These are phyloP conservation scores for Talaromyces amestolkiae DNA, from an alignment of 2,329 filamentous ascomycete genomes.

Conservation along the genomic window DNA sequence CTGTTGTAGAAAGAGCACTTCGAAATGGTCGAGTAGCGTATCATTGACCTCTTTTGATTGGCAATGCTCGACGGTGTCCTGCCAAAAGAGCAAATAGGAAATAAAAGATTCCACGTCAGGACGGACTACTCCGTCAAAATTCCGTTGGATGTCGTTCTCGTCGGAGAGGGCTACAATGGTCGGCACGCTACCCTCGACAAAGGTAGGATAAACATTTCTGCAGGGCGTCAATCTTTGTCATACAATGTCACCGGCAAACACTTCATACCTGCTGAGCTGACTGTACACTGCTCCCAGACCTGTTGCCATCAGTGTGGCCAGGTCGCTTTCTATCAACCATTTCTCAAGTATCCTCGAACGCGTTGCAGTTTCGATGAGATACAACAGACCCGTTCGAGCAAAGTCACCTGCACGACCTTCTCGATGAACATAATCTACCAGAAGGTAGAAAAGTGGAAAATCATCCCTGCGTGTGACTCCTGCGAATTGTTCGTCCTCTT, in stretches of 20 bases:
- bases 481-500: conserved; percentile 68
- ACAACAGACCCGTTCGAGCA: conserved; percentile 86
- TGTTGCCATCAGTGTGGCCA: conserved; percentile 95
- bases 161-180: conserved; percentile 86
- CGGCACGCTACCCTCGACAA: conserved; percentile 68
- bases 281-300: conserved; percentile 78
- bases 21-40: conserved; percentile 92
- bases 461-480: conserved; percentile 85
- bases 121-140: conserved; percentile 74
- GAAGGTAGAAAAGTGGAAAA: conserved; percentile 90
- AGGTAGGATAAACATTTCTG: conserved; percentile 77
- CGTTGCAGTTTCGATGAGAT: conserved; percentile 91
- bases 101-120: conserved; percentile 90
- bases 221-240: conserved; percentile 9
- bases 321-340: conserved; percentile 95
- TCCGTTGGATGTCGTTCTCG: conserved; percentile 71
- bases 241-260: background rate
- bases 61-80: conserved; percentile 95
- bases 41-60: conserved; percentile 87
- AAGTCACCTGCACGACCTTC: conserved; percentile 95
- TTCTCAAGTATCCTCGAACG: conserved; percentile 79
- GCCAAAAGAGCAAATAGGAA: conserved; percentile 95
- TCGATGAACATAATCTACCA: conserved; percentile 95
- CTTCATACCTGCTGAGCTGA: conserved; percentile 59
- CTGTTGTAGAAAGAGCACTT: conserved; percentile 93